These are phyloP conservation scores for Pilaira anomala DNA, from an alignment of 192 early-diverging fungal genomes.

Conservation along the genomic window DNA sequence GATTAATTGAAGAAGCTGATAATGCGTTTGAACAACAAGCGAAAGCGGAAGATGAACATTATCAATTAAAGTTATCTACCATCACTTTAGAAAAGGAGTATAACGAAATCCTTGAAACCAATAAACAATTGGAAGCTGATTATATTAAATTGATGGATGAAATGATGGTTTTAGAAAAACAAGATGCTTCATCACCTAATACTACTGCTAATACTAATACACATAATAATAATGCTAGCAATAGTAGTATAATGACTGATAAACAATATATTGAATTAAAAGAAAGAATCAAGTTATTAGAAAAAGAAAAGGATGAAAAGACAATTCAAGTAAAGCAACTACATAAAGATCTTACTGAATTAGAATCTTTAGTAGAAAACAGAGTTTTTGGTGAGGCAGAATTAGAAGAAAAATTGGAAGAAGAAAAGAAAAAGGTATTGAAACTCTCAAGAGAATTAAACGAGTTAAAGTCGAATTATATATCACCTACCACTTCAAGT, in stretches of 20 bases:
- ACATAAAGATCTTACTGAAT: constrained; percentile 60
- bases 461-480: not conserved
- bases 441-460: constrained; percentile 43
- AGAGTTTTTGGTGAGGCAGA: constrained; percentile 70
- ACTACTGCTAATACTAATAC: not conserved
- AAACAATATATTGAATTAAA: not conserved
- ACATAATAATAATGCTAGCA: not conserved
- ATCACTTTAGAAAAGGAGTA: constrained; percentile 35
- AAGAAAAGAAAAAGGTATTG: constrained; percentile 40
- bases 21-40: constrained; percentile 20
- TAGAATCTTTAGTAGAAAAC: constrained; percentile 71
- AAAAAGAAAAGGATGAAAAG: constrained; percentile 53
- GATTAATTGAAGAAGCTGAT: constrained; percentile 30
- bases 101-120: constrained; percentile 55
- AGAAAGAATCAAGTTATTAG: not conserved
- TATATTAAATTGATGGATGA: constrained; percentile 72
- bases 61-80: constrained; percentile 19
- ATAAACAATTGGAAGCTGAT: constrained; percentile 69
- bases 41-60: constrained; percentile 18
- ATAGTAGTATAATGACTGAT: too few species aligned
- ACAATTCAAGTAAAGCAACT: constrained; percentile 54
- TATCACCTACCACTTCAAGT: not conserved
- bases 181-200: constrained; percentile 18
- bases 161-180: constrained; percentile 60
- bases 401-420: constrained; percentile 54